Evolutionary conservation across 306 rosid species (phyloP).

Genomic region (Rosa chinensis): DNA sequence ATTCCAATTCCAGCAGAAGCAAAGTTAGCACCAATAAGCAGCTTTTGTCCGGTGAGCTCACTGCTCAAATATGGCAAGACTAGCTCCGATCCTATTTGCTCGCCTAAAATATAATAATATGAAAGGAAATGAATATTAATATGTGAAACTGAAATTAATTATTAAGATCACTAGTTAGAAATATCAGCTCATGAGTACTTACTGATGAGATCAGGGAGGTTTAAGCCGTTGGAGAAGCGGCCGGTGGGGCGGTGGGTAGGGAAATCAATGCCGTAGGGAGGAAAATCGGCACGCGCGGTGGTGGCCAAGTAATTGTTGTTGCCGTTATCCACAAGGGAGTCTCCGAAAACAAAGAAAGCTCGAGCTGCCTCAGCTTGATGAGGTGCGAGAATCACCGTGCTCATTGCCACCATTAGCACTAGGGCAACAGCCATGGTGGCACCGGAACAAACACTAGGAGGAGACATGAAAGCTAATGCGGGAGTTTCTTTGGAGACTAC

Average conservation of each 20-base stretch:
- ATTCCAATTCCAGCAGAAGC: conserved; percentile 73
- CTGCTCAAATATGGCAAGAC: conserved; percentile 59
- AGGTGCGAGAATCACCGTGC: too few relatives aligned
- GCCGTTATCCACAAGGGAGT: conserved; percentile 60
- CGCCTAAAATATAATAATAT: conserved; percentile 26
- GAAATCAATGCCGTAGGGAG: conserved; percentile 59
- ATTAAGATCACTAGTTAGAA: neutral
- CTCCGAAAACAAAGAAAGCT: conserved; percentile 53
- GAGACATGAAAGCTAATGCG: neutral
- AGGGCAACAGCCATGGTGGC: neutral
- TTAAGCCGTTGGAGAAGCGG: conserved; percentile 67
- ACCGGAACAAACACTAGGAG: neutral
- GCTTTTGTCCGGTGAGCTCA: conserved; percentile 38
- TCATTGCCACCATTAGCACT: neutral
- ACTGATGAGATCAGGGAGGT: conserved; percentile 60
- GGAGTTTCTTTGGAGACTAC: neutral
- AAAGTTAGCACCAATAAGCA: conserved; percentile 66
- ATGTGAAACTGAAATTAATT: neutral
- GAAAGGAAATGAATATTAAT: neutral
- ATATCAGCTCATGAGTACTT: neutral
- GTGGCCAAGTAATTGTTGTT: conserved; percentile 57
- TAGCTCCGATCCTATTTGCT: conserved; percentile 46
- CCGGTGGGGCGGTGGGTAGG: conserved; percentile 58
- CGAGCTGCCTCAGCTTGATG: conserved; percentile 34
- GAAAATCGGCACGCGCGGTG: conserved; percentile 49